Percentiles rank a stretch among this genome's conserved stretches.
Conservation (phyloP, 2,329 filamentous ascomycete genomes). For the Fusarium nisikadoi region DNA sequence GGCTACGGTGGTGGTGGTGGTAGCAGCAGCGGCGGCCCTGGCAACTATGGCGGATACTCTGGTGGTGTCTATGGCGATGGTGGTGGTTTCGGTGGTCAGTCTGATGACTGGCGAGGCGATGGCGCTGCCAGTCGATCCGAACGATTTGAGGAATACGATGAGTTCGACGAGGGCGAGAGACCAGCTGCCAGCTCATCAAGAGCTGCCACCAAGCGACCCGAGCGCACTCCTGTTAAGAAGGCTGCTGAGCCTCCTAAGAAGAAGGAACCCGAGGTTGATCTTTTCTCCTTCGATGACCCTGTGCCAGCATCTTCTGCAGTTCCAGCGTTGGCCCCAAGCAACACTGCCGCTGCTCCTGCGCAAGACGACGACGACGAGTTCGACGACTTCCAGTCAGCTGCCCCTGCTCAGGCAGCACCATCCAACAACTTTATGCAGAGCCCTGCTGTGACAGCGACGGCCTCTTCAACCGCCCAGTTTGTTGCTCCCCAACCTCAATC, state of each 20-base stretch:
- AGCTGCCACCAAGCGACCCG: conserved; percentile 48
- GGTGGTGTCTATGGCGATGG: conserved; percentile 93
- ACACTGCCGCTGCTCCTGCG: conserved; percentile 41
- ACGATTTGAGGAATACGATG: conserved; percentile 96
- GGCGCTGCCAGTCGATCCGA: conserved; percentile 67
- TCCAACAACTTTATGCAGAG: conserved; percentile 51
- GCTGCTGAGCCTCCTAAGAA: conserved; percentile 75
- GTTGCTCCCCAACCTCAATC: conserved; percentile 86
- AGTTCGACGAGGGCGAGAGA: conserved; percentile 81
- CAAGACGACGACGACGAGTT: conserved; percentile 83
- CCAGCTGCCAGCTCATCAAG: conserved; percentile 61
- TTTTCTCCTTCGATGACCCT: conserved; percentile 92
- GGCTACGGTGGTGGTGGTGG: conserved; percentile 63
- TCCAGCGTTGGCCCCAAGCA: conserved; percentile 53
- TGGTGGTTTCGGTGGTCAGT: conserved; percentile 87
- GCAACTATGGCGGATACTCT: conserved; percentile 69
- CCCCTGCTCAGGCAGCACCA: conserved; percentile 65
- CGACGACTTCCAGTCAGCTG: conserved; percentile 95
- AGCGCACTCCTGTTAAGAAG: conserved; percentile 52
- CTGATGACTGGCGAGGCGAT: conserved; percentile 74
- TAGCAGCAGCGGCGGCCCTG: conserved; percentile 32
- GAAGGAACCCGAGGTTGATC: conserved; percentile 88
- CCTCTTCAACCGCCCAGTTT: conserved; percentile 71
- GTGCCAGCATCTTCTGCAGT: conserved; percentile 60
- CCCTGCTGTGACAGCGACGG: conserved; percentile 61